Base-by-base conservation (phyloP, 2,329 filamentous ascomycete species). In the Alternaria sp. region DNA sequence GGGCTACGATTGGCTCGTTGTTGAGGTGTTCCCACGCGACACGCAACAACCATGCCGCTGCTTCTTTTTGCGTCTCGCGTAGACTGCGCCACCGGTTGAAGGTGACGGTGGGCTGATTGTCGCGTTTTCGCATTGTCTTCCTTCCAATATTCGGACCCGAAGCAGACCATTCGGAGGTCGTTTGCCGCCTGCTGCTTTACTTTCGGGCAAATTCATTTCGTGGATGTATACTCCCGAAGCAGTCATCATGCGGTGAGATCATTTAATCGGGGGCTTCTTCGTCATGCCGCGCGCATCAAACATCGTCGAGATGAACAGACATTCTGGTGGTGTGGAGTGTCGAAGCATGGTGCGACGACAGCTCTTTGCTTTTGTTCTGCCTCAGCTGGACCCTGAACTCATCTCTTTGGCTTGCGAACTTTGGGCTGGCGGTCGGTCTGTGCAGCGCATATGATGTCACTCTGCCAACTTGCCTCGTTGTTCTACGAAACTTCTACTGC, bases 361-460 rank as follows among this genome's bases (percentile, higher is more conserved):
- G 38, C 51, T 54, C 55, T 61, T 64, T 64, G 40, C 54, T 56
- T 43, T 60, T 66, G n/a, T 56, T 53, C 30, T 60, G 30, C 51
- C 54, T 40, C 60, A 63, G 60, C 52, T 45, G 54, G 67, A 59
- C 51, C 50, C 63, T 44, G 58, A 59, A 60, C 58, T 52, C 54
- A 59, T 64, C 60, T 62, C 56, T 40, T 52, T 34, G 32, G 4
- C 12, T 51, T 46, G 54, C 2, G 11, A 36, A 36, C 18, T 57
- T 52, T 48, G 22, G 46, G 54, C 25, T 27, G 30, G 36, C 8
- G 40, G 46, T 54, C 44, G 49, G 67, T 63, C 64, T 45, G 67
- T 70, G 62, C 58, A 52, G 30, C 30, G 32, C 41, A 50, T 45
- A 65, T 73, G 69, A 71, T 69, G 69, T 74, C 73, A 73, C 65